phyloP scores from a whole-genome alignment of 23 red algal species.

The Gracilariopsis chorda region DNA sequence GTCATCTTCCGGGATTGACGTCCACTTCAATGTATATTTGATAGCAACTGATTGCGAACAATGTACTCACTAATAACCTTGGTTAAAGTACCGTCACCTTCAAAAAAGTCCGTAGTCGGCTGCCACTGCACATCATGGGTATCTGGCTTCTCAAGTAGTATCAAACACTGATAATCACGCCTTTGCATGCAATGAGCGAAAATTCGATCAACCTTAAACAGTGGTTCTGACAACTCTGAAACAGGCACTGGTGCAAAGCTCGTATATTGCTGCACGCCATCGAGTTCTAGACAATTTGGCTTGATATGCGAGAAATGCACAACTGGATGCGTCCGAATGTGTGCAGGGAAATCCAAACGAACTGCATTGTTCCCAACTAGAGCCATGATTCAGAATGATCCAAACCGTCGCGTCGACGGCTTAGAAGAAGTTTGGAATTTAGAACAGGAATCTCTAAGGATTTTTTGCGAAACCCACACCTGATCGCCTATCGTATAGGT shows the following conservation, averaged over 20 bases:
- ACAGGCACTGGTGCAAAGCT: background rate
- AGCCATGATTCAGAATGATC: background rate
- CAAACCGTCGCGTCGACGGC: background rate
- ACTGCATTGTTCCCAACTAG: background rate
- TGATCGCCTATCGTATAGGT: background rate
- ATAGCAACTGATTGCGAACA: background rate
- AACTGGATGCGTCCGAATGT: background rate
- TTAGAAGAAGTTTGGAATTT: background rate
- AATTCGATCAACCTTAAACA: background rate
- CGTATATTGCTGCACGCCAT: background rate
- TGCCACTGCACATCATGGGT: background rate
- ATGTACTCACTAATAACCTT: background rate
- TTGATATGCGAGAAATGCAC: background rate
- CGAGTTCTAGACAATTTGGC: background rate
- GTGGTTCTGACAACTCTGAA: background rate
- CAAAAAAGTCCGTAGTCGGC: background rate
- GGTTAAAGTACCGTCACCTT: background rate
- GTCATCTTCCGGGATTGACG: background rate
- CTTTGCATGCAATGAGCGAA: background rate
- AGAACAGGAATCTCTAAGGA: background rate
- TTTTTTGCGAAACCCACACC: background rate
- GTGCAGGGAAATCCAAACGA: background rate
- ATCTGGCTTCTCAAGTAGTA: background rate
- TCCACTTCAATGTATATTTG: background rate
- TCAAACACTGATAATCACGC: background rate